phyloP scores from a whole-genome alignment of 331 rosid species.

The Pyrus hybrid region DNA sequence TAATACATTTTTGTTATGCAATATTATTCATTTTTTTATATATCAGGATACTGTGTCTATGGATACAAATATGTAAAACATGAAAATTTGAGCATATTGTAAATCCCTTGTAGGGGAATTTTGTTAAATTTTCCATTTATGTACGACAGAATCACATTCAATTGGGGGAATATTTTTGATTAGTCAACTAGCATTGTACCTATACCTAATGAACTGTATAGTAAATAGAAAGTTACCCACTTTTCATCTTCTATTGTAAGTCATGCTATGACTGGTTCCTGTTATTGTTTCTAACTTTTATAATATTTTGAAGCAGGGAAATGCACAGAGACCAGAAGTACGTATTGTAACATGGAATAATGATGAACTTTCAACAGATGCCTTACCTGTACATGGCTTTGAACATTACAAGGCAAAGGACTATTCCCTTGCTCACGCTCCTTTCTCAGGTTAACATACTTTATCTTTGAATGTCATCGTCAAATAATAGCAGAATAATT shows the following conservation, averaged over 20 bases:
- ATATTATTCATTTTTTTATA: background rate
- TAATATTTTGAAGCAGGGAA: conserved; percentile 64
- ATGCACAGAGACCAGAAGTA: conserved; percentile 95
- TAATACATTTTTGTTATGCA: no score
- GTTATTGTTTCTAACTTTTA: conserved; percentile 17
- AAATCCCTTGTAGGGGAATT: background rate
- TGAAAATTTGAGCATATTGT: background rate
- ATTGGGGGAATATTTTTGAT: background rate
- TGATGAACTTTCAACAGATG: conserved; percentile 95
- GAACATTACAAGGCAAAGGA: conserved; percentile 99
- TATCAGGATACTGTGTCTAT: background rate
- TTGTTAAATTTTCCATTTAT: background rate
- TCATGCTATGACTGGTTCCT: background rate
- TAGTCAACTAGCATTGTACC: no score
- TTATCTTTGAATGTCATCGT: conserved; percentile 27
- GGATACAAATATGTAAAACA: background rate
- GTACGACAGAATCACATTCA: background rate
- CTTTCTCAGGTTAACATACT: conserved; percentile 88
- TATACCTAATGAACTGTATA: background rate
- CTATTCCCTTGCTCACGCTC: conserved; percentile 97
- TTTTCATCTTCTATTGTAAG: background rate
- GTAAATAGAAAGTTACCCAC: background rate
- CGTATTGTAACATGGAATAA: conserved; percentile 84
- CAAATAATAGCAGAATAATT: conserved; percentile 13
- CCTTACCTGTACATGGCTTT: conserved; percentile 90